Evolutionary conservation across 768 basidiomycete genomes (phyloP), one percentile per base, ranked within the genome.

Genomic region (Lactarius psammicola): DNA sequence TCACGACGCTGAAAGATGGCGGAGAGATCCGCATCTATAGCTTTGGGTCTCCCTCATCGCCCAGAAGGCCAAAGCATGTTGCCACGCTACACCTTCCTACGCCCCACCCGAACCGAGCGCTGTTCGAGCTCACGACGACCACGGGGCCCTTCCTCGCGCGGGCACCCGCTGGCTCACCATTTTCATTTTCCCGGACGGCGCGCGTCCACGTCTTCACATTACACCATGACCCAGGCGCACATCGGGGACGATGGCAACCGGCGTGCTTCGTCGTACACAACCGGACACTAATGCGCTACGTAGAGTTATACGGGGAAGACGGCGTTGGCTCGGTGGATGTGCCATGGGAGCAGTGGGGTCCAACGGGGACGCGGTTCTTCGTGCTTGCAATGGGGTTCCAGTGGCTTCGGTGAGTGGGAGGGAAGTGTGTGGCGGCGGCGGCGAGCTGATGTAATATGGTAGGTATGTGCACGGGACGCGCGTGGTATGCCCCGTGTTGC

Each of bases 21-120:
- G 84, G 84, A 5, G 64, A 77, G 1, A 75, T 86, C 62, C 72
- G 79, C 23, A 63, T 86, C 13, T 85, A 78, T 64, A 72, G 77
- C 0, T 82, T 85, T 60, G 55, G 42, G 26, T 62, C 34, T 9
- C 70, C 68, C 33, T 59, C 55, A 13, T 42, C 42, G 54, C 54
- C n/a, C 51, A 20, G 38, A 20, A 31, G 31, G 4, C 65, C 61
- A 8, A 61, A 53, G 18, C 74, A 68, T 40, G 70, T 73, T 54
- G 74, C 72, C 1, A 67, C 60, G 11, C 71, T 77, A n/a, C 61
- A 59, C 11, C 68, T 77, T 2, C 76, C 76, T 1, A 59, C 63
- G 3, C 46, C 73, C 1, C 42, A 63, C 58, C 42, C 34, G 1
- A 66, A 69, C 3, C 67, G 70, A 40, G 51, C 34, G 46, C 51